These are phyloP conservation scores for Somion occarium DNA, from an alignment of 1,284 basidiomycete genomes.

Conservation along the genomic window DNA sequence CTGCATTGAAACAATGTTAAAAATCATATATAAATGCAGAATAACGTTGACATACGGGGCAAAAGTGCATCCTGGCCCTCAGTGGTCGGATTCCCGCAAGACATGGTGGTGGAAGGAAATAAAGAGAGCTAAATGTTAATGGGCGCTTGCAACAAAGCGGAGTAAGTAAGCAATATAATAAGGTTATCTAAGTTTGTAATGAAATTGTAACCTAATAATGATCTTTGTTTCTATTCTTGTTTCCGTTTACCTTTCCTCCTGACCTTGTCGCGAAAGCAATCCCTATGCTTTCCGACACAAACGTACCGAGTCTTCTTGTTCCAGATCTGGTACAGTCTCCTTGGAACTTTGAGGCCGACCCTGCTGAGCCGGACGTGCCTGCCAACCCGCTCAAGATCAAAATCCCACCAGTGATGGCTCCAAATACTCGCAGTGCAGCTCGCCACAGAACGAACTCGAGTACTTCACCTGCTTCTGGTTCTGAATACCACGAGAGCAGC, in stretches of 20 bases:
- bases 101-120: conserved; percentile 9
- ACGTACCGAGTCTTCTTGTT: neutral
- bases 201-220: too few relatives aligned
- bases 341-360: neutral
- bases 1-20: conserved; percentile 29
- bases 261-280: neutral
- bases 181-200: too few relatives aligned
- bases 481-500: conserved; percentile 7
- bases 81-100: conserved; percentile 55
- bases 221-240: too few relatives aligned
- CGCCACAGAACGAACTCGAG: neutral
- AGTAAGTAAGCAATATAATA: too few relatives aligned
- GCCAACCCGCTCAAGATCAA: conserved; percentile 1
- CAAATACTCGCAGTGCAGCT: conserved; percentile 1
- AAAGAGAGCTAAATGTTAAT: neutral
- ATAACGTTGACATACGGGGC: conserved; percentile 43
- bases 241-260: neutral
- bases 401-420: conserved; percentile 4
- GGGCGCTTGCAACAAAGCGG: too few relatives aligned
- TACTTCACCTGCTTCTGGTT: conserved; percentile 5
- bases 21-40: neutral
- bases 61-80: conserved; percentile 53
- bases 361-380: neutral
- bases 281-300: neutral
- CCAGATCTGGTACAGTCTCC: neutral